A percentile compares a stretch with the other conserved stretches of the same genome.
Evolutionary conservation across 495 filamentous ascomycete genomes (phyloP).

Genomic region (Xanthoparmelia taractica): DNA sequence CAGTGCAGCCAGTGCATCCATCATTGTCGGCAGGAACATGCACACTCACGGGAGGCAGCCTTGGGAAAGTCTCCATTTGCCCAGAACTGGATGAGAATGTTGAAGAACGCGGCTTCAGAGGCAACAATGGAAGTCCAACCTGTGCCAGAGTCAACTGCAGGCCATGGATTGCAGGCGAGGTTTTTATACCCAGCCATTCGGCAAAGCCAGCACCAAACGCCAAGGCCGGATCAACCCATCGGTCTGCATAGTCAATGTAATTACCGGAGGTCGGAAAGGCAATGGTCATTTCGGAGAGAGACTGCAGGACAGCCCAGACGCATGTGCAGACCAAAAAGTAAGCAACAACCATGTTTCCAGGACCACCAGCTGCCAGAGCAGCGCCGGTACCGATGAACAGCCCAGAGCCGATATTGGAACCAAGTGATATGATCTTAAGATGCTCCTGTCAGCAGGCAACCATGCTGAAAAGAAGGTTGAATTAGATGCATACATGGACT

Average conservation of each 20-base stretch:
- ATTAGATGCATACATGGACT: constrained; percentile 25
- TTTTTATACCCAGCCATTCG: constrained; percentile 23
- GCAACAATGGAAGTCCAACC: constrained; percentile 23
- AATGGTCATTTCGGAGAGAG: constrained; percentile 35
- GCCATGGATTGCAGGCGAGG: not conserved
- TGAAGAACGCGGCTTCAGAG: constrained; percentile 38
- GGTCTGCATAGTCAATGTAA: constrained; percentile 34
- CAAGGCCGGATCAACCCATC: constrained; percentile 32
- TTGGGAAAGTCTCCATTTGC: constrained; percentile 19
- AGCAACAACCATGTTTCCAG: constrained; percentile 28
- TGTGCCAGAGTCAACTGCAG: not conserved
- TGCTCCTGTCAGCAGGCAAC: not conserved
- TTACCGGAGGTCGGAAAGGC: constrained; percentile 30
- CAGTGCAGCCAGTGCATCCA: not conserved
- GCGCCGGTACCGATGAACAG: constrained; percentile 31
- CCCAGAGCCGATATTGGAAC: constrained; percentile 29
- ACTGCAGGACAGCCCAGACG: constrained; percentile 34
- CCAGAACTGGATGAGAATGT: constrained; percentile 30
- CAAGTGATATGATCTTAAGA: constrained; percentile 30
- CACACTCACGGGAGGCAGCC: constrained; percentile 21
- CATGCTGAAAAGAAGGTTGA: not conserved
- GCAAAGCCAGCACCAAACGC: constrained; percentile 29
- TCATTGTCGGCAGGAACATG: not conserved
- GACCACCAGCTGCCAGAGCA: constrained; percentile 25
- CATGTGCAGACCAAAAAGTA: constrained; percentile 33